Base-by-base conservation (phyloP, 768 basidiomycete genomes). In the Sutorius australiensis region DNA sequence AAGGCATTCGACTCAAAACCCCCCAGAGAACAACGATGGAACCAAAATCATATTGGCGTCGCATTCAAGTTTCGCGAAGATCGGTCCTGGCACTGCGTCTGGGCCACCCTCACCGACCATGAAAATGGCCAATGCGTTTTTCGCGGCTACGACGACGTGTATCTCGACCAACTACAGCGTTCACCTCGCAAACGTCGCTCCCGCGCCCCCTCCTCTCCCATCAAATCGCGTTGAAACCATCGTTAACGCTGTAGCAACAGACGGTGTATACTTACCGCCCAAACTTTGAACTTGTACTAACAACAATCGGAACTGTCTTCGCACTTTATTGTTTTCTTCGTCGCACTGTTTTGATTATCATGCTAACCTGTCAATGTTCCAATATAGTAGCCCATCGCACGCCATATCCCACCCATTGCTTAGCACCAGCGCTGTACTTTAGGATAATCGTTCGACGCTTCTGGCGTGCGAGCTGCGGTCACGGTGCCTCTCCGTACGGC, bases 61-160 rank as follows among this genome's bases (percentile, higher is more conserved):
- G 83, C 80, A 19, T 69, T 85, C 68, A 82, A 81, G 57, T 82
- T 82, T 54, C 64, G 70, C 38, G 77, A 74, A 65, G 68, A 73
- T 34, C 57, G 38, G 37, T 63, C 63, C n/a, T 86, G 83, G 83
- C 80, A 83, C 53, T 84, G 81, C 65, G 75, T 86, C 33, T 86
- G 80, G 81, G 83, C 82, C n/a, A 76, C 74, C 27, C 73, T 83
- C 54, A 71, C 75, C 21, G 83, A 84, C 55, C 72, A 77, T 53
- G 77, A 82, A 61, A 63, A 69, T 30, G 75, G 74, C 31, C 65
- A 52, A 31, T 81, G 78, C 59, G 61, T 76, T 30, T 84, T 82
- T 62, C 75, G 80, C 56, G 83, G 76, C 61, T 86, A 80, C 65
- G 75, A 79, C 53, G 83, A 84, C 57, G 80, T 83, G 19, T 83